Base-by-base conservation (phyloP, 345 rosid species). In the Bruguiera gymnorhiza region DNA sequence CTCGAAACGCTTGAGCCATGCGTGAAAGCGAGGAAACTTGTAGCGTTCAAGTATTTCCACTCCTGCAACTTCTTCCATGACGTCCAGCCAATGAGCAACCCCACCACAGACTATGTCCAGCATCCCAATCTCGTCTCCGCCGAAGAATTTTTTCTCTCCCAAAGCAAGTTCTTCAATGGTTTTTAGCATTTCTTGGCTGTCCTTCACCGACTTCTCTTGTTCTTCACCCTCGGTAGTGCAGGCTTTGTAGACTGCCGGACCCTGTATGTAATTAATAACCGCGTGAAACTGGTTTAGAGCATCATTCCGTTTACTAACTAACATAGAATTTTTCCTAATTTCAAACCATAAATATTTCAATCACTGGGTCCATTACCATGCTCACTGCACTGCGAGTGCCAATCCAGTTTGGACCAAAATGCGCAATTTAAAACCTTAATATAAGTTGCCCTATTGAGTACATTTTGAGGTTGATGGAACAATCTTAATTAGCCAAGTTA, bases 51-150 rank as follows among this genome's bases (percentile, higher is more conserved):
- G 19, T 18, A 56, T 8, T 39, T 56, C 54, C 13, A 56, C 34
- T 4, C 70, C 70, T 26, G 18, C 53, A 7, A 13, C 39, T 3
- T 54, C 54, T 70, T 70, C 68, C 23, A 23, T 36, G 27, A 53
- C 15, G 10, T 6, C 26, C 52, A 54, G 19, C 61, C 68, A 34
- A n/a, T 26, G 16, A 63, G 65, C 19, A 24, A 63, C 4, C 13
- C 46, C 36, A 51, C 39, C 62, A 54, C 36, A 53, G 1, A 52
- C 62, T 15, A 63, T 27, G 62, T 70, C 68, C 43, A 27, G 62
- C n/a, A 62, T 8, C 2, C 68, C 54, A 53, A 62, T 31, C 19
- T 53, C 21, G 30, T 70, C 74, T 36, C 68, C 68, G 23, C n/a
- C 23, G 23, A 20, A 53, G 57, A 54, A 51, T 23, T 13, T 62